phyloP scores from a whole-genome alignment of 257 asterid genomes.

The Primulina huaijiensis region DNA sequence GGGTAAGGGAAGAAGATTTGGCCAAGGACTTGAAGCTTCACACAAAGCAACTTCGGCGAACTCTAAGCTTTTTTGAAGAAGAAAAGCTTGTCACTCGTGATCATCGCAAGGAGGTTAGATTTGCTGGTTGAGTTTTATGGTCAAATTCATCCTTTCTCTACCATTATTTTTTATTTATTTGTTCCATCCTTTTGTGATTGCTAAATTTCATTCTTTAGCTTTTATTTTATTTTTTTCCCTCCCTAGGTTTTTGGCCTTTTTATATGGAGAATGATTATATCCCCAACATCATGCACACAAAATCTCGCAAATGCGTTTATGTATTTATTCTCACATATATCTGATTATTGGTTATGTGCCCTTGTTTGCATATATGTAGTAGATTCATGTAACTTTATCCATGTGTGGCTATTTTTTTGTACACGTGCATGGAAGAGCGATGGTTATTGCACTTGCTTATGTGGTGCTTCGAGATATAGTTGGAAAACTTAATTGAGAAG shows the following conservation, averaged over 20 bases:
- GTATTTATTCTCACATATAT: slow-evolving; percentile 13
- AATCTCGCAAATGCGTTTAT: background rate
- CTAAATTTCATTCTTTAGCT: slow-evolving; percentile 5
- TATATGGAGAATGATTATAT: slow-evolving; percentile 7
- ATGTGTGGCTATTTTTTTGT: background rate
- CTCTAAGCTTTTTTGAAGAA: slow-evolving; percentile 87
- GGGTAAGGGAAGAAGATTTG: slow-evolving; percentile 98
- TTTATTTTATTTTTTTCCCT: background rate
- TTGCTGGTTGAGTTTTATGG: slow-evolving; percentile 29
- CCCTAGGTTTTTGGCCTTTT: background rate
- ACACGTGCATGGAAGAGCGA: slow-evolving; percentile 11
- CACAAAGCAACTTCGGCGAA: slow-evolving; percentile 93
- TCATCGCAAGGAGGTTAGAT: slow-evolving; percentile 88
- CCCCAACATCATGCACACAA: background rate
- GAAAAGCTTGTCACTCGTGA: slow-evolving; percentile 90
- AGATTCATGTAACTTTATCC: background rate
- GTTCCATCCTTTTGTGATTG: slow-evolving; percentile 19
- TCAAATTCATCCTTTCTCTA: slow-evolving; percentile 19
- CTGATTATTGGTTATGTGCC: background rate
- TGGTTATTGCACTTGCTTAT: slow-evolving; percentile 1
- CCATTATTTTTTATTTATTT: slow-evolving; percentile 23
- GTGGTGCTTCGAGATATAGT: background rate
- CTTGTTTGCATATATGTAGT: background rate
- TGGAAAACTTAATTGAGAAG: background rate
- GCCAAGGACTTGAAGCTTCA: slow-evolving; percentile 97